Conservation (phyloP, 225 moss, liverwort and hornwort species). For the Straminergon stramineum region DNA sequence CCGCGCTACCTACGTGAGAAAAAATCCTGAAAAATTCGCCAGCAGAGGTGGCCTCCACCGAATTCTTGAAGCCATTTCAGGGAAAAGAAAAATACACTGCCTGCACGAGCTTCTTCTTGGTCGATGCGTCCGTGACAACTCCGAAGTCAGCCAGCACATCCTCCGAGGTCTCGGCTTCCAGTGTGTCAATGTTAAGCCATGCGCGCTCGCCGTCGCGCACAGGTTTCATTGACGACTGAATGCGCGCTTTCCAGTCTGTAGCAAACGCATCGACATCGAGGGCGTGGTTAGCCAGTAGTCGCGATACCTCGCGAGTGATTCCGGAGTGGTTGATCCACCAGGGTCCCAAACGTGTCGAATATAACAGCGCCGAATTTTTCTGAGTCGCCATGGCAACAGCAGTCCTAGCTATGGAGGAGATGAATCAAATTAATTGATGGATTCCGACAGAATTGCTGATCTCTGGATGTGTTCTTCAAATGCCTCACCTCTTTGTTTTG, state of each 20-base stretch:
- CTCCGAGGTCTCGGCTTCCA: neutral
- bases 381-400: neutral
- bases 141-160: neutral
- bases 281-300: neutral
- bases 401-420: neutral
- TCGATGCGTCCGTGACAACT: neutral
- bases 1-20: neutral
- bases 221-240: neutral
- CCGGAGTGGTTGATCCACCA: neutral
- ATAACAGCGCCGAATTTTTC: neutral
- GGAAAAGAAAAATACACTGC: neutral
- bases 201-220: neutral
- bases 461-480: neutral
- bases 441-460: neutral
- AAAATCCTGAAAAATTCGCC: neutral
- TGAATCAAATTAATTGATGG: neutral
- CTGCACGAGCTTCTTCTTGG: neutral
- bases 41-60: no score
- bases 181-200: neutral
- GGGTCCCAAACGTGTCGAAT: neutral
- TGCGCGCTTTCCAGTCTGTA: neutral
- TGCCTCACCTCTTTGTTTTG: neutral
- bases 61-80: neutral
- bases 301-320: neutral
- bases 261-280: neutral